Evolutionary conservation across 352 stramenopile species (phyloP), one percentile per base, ranked within the genome.

Genomic region (Phytophthora boehmeriae): DNA sequence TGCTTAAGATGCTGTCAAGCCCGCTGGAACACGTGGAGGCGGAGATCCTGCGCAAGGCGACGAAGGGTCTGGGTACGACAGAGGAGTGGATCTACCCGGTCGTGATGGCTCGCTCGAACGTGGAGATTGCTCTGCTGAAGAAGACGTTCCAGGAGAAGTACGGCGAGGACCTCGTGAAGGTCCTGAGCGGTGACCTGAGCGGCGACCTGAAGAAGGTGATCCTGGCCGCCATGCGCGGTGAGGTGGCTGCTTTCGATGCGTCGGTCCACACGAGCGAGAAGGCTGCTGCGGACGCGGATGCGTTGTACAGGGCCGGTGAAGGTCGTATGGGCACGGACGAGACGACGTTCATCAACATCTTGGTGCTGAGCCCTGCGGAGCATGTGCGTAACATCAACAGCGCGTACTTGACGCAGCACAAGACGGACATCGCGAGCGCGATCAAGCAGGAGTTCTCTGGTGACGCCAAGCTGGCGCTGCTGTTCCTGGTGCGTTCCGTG

Each of bases 231-330:
- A 59, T 89, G 25, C 80, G 85, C 53, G 70, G 59, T 14, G 63
- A 65, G 10, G 59, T 76, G 34, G 23, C 49, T 63, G 36, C 32
- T 35, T 87, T 73, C 63, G 77, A 87, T 53, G 54, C 75, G 19
- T 41, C 64, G 27, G 76, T 86, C 60, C 75, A 87, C 79, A 89
- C 68, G 38, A 43, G 56, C 32, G 59, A 60, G 38, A 82, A 86
- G 65, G 79, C 77, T 16, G 66, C 73, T 38, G 57, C 61, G 19
- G 68, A 89, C 32, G 81, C 79, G 4, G 68, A 89, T 36, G 81
- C 79, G 4, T 66, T 90, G 19, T 89, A 90, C 76, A 78, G 82
- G 41, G 76, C 78, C n/a, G 81, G 81, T 58, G 72, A 91, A 68
- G 77, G 79, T 59, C 71, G 68, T 46, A 76, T 79, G 36, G 78